Evolutionary conservation across 2,329 filamentous ascomycete genomes (phyloP).

Genomic region (Plenodomus tracheiphilus): DNA sequence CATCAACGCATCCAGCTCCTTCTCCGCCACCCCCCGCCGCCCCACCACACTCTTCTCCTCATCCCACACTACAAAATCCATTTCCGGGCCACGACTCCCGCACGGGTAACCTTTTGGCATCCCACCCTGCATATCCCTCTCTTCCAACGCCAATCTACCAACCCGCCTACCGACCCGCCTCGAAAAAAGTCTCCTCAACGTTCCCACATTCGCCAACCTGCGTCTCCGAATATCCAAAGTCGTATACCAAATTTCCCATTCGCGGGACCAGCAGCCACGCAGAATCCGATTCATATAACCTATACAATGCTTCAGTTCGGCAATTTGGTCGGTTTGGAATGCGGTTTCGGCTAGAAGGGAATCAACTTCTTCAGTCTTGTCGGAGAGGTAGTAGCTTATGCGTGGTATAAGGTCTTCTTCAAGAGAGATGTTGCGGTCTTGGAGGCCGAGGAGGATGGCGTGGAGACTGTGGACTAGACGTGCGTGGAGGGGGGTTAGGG

Average conservation of each 20-base stretch:
- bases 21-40: neutral
- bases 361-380: constrained; percentile 6
- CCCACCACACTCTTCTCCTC: neutral
- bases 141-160: neutral
- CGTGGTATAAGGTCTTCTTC: constrained; percentile 19
- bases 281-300: constrained; percentile 11
- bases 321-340: neutral
- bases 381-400: constrained; percentile 6
- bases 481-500: constrained; percentile 3
- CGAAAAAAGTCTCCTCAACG: constrained; percentile 1
- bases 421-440: constrained; percentile 11
- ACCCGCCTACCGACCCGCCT: neutral
- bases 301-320: constrained; percentile 1
- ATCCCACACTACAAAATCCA: neutral
- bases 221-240: constrained; percentile 6
- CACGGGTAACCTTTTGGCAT: neutral
- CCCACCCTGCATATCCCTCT: neutral
- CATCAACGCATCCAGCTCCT: constrained; percentile 15
- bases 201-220: neutral
- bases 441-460: constrained; percentile 8
- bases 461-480: constrained; percentile 19
- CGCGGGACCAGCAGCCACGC: constrained; percentile 17
- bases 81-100: neutral
- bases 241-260: constrained; percentile 18
- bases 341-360: neutral